These are phyloP conservation scores for Meredithiella fracta DNA, from an alignment of 2,329 filamentous ascomycete genomes.

Conservation along the genomic window DNA sequence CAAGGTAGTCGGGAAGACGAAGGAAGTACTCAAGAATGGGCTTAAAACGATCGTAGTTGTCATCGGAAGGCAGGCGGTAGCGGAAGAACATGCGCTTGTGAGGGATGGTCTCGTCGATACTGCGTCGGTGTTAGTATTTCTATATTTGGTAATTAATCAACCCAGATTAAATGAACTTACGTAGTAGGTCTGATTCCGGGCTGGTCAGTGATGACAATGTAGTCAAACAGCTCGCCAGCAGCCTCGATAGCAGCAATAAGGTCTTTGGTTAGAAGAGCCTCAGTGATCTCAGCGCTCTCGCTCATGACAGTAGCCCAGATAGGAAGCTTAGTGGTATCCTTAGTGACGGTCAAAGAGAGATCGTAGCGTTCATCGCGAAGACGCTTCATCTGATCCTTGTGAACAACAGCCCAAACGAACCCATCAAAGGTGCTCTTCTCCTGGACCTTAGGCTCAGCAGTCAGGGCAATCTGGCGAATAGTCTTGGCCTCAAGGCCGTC, in stretches of 20 bases:
- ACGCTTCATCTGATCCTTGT: constrained; percentile 85
- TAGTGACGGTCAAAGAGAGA: constrained; percentile 78
- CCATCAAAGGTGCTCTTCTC: constrained; percentile 61
- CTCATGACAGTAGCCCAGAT: constrained; percentile 88
- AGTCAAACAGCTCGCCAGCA: constrained; percentile 66
- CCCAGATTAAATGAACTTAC: constrained; percentile 34
- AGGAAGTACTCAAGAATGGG: constrained; percentile 71
- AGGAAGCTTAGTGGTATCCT: constrained; percentile 81
- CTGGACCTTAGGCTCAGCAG: constrained; percentile 37
- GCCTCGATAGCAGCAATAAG: constrained; percentile 62
- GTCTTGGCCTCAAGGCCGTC: constrained; percentile 77
- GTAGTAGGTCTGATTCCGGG: constrained; percentile 71
- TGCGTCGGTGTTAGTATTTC: constrained; percentile 22
- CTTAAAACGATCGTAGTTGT: constrained; percentile 48
- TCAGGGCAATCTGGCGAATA: constrained; percentile 47
- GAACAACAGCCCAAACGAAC: constrained; percentile 88
- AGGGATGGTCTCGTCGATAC: constrained; percentile 65
- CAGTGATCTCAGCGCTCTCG: constrained; percentile 88
- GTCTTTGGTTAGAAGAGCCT: constrained; percentile 72
- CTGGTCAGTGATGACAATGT: constrained; percentile 78
- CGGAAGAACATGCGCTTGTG: constrained; percentile 78
- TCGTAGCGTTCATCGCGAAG: constrained; percentile 90
- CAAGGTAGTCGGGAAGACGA: constrained; percentile 69
- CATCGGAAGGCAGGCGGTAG: constrained; percentile 48
- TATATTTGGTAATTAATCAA: background rate